phyloP scores from a whole-genome alignment of 177 flowering plant species.

The Vitis hybrid region DNA sequence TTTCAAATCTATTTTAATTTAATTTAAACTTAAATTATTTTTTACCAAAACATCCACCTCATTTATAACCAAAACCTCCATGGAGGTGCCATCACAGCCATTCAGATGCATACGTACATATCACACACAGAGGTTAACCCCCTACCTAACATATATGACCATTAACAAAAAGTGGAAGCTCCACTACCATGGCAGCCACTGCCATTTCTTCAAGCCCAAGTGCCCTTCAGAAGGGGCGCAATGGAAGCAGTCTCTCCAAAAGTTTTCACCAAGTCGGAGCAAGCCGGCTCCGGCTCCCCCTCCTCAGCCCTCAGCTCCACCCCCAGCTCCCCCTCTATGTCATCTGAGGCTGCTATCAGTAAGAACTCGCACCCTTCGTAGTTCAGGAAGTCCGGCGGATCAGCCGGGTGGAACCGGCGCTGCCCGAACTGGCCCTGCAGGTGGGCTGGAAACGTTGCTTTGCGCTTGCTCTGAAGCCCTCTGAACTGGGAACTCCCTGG shows the following conservation, averaged over 20 bases:
- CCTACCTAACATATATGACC: no score
- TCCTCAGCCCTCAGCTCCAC: slow-evolving; percentile 47
- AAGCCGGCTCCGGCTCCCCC: slow-evolving; percentile 24
- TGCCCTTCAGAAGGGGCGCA: slow-evolving; percentile 51
- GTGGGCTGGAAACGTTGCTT: slow-evolving; percentile 68
- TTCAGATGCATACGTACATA: no score
- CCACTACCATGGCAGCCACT: no score
- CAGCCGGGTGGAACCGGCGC: slow-evolving; percentile 38
- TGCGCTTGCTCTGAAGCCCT: slow-evolving; percentile 63
- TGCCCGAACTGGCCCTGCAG: slow-evolving; percentile 60
- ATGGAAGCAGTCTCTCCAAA: slow-evolving; percentile 55
- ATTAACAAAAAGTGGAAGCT: no score
- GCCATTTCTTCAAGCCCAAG: slow-evolving; percentile 41
- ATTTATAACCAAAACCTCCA: no score
- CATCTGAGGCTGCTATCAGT: slow-evolving; percentile 73
- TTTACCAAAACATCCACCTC: no score
- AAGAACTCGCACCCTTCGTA: slow-evolving; percentile 83
- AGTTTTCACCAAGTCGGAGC: slow-evolving; percentile 56
- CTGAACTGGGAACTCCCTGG: slow-evolving; percentile 25
- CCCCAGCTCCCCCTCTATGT: slow-evolving; percentile 71
- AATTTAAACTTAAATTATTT: no score
- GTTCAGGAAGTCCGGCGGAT: slow-evolving; percentile 79
- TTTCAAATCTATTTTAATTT: no score
- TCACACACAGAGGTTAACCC: no score
- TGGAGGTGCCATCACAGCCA: no score